Evolutionary conservation across 805 yeast species (phyloP).

Genomic region (Yarrowia sp.): DNA sequence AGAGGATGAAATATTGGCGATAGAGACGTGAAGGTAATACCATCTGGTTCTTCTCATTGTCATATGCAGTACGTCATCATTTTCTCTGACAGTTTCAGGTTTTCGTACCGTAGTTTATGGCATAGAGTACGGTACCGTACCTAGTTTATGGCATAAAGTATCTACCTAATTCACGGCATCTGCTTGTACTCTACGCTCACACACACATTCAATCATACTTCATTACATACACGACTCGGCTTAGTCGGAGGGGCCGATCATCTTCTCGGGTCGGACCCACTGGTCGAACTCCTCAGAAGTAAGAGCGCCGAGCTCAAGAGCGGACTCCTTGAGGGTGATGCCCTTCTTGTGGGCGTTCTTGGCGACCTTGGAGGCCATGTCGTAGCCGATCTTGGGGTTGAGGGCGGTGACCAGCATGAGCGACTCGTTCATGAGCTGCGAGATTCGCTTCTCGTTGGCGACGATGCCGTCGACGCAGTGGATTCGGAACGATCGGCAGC

Average conservation of each 20-base stretch:
- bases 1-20: no score
- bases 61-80: no score
- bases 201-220: not conserved
- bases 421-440: constrained; percentile 85
- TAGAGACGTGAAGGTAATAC: no score
- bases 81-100: no score
- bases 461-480: constrained; percentile 93
- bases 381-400: constrained; percentile 98
- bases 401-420: constrained; percentile 97
- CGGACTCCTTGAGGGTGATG: constrained; percentile 89
- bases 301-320: constrained; percentile 84
- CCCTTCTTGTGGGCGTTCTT: constrained; percentile 99
- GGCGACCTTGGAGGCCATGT: constrained; percentile 94
- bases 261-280: constrained; percentile 97
- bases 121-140: no score
- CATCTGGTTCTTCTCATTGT: no score
- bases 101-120: no score
- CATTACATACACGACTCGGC: not conserved
- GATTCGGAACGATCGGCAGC: constrained; percentile 80
- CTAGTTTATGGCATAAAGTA: no score
- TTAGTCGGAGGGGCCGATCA: constrained; percentile 80
- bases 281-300: constrained; percentile 84
- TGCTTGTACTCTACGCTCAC: not conserved
- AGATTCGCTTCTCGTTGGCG: constrained; percentile 86
- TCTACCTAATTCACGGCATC: no score